Evolutionary conservation across 176 grass and related monocot genomes (phyloP).

Genomic region (Hyparrhenia diplandra): DNA sequence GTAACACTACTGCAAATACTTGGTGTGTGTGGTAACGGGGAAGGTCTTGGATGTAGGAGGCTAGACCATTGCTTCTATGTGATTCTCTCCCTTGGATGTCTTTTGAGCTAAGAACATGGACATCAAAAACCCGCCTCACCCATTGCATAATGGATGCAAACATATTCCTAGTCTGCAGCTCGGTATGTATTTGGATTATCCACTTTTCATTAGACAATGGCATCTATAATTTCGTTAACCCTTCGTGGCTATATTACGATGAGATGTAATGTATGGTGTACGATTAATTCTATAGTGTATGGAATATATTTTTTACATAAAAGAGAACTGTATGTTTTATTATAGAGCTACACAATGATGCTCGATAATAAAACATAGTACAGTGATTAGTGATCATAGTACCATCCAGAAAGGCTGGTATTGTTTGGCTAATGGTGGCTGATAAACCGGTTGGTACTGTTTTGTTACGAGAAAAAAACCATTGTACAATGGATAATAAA

Average conservation of each 20-base stretch:
- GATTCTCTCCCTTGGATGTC: too few species aligned
- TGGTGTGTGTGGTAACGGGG: too few species aligned
- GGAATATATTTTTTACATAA: neutral
- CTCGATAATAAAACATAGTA: too few species aligned
- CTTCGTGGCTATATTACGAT: too few species aligned
- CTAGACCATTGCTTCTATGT: neutral
- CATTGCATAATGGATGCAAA: neutral
- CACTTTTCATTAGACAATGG: neutral
- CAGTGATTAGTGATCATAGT: too few species aligned
- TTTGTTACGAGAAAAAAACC: too few species aligned
- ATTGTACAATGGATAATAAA: too few species aligned
- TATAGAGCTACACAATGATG: too few species aligned
- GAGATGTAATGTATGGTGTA: neutral
- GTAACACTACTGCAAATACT: too few species aligned
- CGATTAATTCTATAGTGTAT: neutral
- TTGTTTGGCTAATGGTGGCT: too few species aligned
- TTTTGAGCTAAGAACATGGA: neutral
- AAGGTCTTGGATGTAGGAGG: neutral
- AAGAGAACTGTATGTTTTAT: neutral
- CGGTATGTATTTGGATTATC: neutral
- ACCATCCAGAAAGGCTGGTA: too few species aligned
- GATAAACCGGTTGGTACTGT: too few species aligned
- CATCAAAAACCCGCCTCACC: neutral
- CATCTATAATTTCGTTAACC: neutral
- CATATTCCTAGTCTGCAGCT: neutral